Base-by-base conservation (phyloP, 768 basidiomycete genomes). In the Kondoa subrosea region DNA sequence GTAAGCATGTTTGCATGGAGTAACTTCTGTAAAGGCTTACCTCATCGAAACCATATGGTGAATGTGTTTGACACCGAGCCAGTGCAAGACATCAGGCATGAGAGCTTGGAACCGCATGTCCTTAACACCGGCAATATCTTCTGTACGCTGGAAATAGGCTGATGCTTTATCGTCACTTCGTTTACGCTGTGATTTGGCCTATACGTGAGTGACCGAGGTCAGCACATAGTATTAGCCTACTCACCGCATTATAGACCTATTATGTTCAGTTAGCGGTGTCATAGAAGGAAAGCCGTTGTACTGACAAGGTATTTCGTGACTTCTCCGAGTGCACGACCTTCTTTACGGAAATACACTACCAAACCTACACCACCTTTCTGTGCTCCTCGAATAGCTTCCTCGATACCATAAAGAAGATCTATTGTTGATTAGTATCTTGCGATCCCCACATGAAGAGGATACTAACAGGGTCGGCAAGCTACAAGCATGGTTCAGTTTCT, bases 181-280 rank as follows among this genome's bases (percentile, higher is more conserved):
- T 78, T 97, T 96, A 68, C 93, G 86, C 12, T n/a, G n/a, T n/a
- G n/a, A n/a, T n/a, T n/a, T n/a, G n/a, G n/a, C n/a, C n/a, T n/a
- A n/a, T n/a, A n/a, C n/a, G n/a, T n/a, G n/a, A n/a, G n/a, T n/a
- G n/a, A n/a, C n/a, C n/a, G n/a, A n/a, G n/a, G n/a, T n/a, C n/a
- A n/a, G n/a, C n/a, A n/a, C n/a, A n/a, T n/a, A n/a, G n/a, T n/a
- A n/a, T n/a, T n/a, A n/a, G n/a, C n/a, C n/a, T n/a, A n/a, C n/a
- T n/a, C n/a, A n/a, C n/a, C n/a, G 91, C 83, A 79, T 97, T 97
- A 78, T 97, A 97, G 4, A 96, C 92, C 60, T 93, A 83, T 85
- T 89, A 50, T 25, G 66, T 31, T n/a, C n/a, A n/a, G n/a, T n/a
- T n/a, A n/a, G n/a, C n/a, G n/a, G n/a, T n/a, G n/a, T n/a, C n/a